phyloP scores from a whole-genome alignment of 441 rosid genomes.

The Gossypium trilobum region DNA sequence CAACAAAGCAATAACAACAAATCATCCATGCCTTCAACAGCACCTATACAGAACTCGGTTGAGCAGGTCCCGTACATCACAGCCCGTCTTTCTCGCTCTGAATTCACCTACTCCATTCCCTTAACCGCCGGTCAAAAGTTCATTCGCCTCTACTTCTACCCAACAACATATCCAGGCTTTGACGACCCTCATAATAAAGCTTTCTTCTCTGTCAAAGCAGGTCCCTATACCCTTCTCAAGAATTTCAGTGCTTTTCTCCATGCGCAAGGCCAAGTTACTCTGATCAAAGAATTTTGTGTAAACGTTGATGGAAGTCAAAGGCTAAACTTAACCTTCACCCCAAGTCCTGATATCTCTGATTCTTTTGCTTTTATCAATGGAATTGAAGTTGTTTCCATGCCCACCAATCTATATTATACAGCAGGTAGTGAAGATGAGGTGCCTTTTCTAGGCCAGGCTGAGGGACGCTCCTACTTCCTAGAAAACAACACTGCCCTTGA shows the following conservation, averaged over 20 bases:
- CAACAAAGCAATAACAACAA: not conserved
- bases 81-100: constrained; percentile 21
- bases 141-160: constrained; percentile 25
- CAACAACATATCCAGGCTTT: constrained; percentile 3
- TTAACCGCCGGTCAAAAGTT: constrained; percentile 19
- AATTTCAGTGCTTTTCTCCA: constrained; percentile 17
- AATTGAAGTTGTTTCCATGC: constrained; percentile 23
- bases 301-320: constrained; percentile 3
- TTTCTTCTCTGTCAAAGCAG: constrained; percentile 19
- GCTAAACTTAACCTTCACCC: constrained; percentile 18
- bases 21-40: not conserved
- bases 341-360: constrained; percentile 11
- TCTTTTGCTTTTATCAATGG: constrained; percentile 26
- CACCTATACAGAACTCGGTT: not conserved
- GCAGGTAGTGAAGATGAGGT: not conserved
- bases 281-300: constrained; percentile 15
- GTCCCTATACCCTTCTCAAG: constrained; percentile 13
- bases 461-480: not conserved
- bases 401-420: constrained; percentile 13
- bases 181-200: constrained; percentile 18
- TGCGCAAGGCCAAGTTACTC: not conserved
- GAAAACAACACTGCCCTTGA: constrained; percentile 21
- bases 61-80: not conserved
- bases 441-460: not conserved
- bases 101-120: not conserved